Conservation (phyloP, 2,329 filamentous ascomycete genomes). For the Lecanicillium sp. region DNA sequence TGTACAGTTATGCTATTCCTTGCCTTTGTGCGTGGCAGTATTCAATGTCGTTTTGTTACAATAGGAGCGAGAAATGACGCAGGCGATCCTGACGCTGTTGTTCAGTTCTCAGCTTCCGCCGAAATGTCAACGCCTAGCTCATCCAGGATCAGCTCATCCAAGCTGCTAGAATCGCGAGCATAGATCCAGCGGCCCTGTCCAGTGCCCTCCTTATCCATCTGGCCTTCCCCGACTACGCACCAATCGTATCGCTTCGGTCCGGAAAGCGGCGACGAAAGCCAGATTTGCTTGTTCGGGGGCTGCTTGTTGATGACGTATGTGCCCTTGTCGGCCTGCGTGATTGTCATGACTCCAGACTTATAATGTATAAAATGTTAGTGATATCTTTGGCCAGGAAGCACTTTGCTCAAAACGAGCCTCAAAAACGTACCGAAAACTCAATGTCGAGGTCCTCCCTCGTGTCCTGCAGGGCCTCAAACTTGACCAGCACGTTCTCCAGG, state of each 20-base stretch:
- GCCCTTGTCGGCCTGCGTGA: slow-evolving; percentile 61
- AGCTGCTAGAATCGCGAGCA: slow-evolving; percentile 67
- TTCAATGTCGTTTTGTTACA: neutral
- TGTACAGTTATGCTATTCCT: neutral
- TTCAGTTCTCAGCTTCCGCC: slow-evolving; percentile 18
- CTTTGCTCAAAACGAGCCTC: neutral
- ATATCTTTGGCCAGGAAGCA: no score
- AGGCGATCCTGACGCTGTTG: neutral
- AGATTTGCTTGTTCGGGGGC: slow-evolving; percentile 94
- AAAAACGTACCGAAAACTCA: slow-evolving; percentile 69
- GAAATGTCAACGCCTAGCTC: slow-evolving; percentile 66
- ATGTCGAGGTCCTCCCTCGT: slow-evolving; percentile 70
- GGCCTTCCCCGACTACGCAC: slow-evolving; percentile 64
- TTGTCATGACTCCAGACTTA: slow-evolving; percentile 84
- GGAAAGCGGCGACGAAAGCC: slow-evolving; percentile 85
- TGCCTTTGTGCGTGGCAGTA: neutral
- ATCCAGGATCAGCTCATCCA: slow-evolving; percentile 63
- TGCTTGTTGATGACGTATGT: slow-evolving; percentile 98
- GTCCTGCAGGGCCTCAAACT: slow-evolving; percentile 70
- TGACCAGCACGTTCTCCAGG: slow-evolving; percentile 48
- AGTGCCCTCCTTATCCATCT: slow-evolving; percentile 68
- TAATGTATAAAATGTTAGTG: no score
- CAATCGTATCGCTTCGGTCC: slow-evolving; percentile 95
- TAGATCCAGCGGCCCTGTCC: slow-evolving; percentile 79
- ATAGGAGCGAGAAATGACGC: neutral